Base-by-base conservation (phyloP, 1,284 basidiomycete species). In the Trichosporon coremiiforme region DNA sequence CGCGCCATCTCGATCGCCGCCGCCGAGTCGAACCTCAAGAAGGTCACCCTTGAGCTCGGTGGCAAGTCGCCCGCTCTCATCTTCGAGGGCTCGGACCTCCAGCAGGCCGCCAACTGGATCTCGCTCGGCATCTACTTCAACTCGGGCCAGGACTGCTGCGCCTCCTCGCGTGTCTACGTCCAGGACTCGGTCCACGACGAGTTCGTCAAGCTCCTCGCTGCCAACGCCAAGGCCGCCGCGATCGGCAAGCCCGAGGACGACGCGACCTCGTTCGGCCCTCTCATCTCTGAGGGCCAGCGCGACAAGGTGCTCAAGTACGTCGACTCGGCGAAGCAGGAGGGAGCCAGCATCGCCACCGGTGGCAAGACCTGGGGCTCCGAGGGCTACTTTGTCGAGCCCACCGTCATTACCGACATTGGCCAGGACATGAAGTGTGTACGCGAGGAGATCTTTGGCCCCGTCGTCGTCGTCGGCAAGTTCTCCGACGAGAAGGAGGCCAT, bases 291-390 rank as follows among this genome's bases (percentile, higher is more conserved):
- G 79, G 84, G 83, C 29, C 95, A 98, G 83, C 93, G 91, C 77
- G 93, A 98, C 82, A 91, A 91, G 75, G 89, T 98, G 66, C 90
- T 94, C 88, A 84, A 85, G 15, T 98, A 95, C 82, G 95, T 99
- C 76, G 91, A 95, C 75, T 86, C 87, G 0, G 96, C 95, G 38
- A 93, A 92, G 83, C 79, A 88, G 73, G 90, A 92, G 78, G 95
- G 95, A 20, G 95, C 95, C 22, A 91, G 88, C 74, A 84, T 90
- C 25, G 84, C 89, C 38, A 85, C 92, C 7, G 96, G 96, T 35
- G 96, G 95, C 29, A 86, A 88, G 77, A 78, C 77, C 53, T 82
- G 81, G 81, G 71, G 75, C 17, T 71, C 71, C 8, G 78, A 75
- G 1, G 84, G 84, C 22, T 84, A 74, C 76, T 84, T 79, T 75